Conservation (phyloP, 139 green algal genomes). For the Klebsormidium nitens region DNA sequence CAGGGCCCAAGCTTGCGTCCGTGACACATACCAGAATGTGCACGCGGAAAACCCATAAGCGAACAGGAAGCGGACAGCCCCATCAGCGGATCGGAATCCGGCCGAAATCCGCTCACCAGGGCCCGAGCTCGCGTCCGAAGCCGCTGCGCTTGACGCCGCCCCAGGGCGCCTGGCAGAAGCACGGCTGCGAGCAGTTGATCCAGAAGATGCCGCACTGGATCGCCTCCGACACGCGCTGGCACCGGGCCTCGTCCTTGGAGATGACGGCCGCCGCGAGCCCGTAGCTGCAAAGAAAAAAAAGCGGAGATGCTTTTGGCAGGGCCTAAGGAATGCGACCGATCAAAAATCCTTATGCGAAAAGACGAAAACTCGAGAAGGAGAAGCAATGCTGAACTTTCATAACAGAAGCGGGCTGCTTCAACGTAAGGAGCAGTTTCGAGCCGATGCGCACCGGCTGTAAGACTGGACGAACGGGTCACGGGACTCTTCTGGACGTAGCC, state of each 20-base stretch:
- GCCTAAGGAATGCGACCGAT: too few relatives aligned
- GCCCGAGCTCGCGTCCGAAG: conserved; percentile 72
- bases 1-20: not conserved
- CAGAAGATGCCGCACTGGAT: conserved; percentile 76
- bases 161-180: conserved; percentile 80
- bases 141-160: conserved; percentile 69
- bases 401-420: too few relatives aligned
- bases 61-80: not conserved
- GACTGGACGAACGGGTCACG: too few relatives aligned
- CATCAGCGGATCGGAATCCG: not conserved
- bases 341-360: too few relatives aligned
- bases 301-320: too few relatives aligned
- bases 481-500: too few relatives aligned
- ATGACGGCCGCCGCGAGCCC: conserved; percentile 73
- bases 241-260: conserved; percentile 48
- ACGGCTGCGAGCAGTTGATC: conserved; percentile 87
- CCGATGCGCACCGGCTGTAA: too few relatives aligned
- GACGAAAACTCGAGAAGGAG: too few relatives aligned
- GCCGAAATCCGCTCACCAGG: conserved; percentile 20
- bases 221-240: conserved; percentile 30
- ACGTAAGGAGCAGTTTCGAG: too few relatives aligned
- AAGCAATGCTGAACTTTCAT: too few relatives aligned
- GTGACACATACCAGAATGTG: not conserved
- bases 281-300: conserved; percentile 16
- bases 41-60: not conserved